phyloP scores from a whole-genome alignment of 2,329 filamentous ascomycete genomes.

The Hymenoscyphus scutula region DNA sequence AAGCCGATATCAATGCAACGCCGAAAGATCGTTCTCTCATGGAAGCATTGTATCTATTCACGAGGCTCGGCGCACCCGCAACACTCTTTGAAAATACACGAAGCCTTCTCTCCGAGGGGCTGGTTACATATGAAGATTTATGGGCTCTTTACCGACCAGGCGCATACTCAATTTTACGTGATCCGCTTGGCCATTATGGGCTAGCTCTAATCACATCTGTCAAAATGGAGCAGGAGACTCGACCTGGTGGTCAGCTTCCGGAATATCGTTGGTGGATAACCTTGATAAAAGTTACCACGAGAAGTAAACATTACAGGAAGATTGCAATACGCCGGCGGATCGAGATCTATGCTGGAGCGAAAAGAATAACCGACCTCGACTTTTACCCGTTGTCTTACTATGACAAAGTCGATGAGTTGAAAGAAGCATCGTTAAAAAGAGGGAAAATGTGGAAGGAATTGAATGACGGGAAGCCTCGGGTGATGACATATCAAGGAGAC shows the following conservation, averaged over 20 bases:
- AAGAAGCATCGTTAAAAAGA: neutral
- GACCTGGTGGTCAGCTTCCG: neutral
- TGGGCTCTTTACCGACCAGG: slow-evolving; percentile 12
- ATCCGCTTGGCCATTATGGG: slow-evolving; percentile 2
- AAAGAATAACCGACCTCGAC: neutral
- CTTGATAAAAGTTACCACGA: neutral
- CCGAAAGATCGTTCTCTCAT: neutral
- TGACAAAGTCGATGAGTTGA: neutral
- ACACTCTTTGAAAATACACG: neutral
- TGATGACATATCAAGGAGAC: neutral
- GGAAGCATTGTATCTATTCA: slow-evolving; percentile 7
- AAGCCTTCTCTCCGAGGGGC: slow-evolving; percentile 40
- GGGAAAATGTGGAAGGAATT: neutral
- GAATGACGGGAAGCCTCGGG: neutral
- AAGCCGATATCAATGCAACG: neutral
- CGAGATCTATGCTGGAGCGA: neutral
- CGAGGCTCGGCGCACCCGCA: neutral
- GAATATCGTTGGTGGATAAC: neutral
- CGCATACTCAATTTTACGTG: neutral
- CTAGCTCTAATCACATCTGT: neutral
- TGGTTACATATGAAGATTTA: slow-evolving; percentile 13
- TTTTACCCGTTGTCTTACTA: neutral
- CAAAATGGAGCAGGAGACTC: neutral
- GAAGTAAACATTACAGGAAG: neutral
- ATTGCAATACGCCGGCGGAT: neutral